Evolutionary conservation across 2,329 filamentous ascomycete genomes (phyloP), one percentile per base, ranked within the genome.

Genomic region (Amesomyces nigricolor): DNA sequence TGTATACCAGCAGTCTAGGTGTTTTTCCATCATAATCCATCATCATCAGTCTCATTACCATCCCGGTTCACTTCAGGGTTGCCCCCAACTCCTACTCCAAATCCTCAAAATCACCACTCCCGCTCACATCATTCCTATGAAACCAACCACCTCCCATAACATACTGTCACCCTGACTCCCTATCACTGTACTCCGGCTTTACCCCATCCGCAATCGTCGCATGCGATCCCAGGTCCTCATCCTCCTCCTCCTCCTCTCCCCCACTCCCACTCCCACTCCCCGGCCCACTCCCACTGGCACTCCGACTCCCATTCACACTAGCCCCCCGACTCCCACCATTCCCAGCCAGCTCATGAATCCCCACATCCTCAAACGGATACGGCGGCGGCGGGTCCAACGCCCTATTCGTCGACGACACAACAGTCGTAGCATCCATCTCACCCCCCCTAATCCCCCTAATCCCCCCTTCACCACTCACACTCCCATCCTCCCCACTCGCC

Each of bases 151-250:
- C 22, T 10, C 29, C 17, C 30, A 37, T 40, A 2, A 38, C 46
- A 2, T 16, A 10, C 35, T 8, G 7, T 35, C 45, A 37, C 38
- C 16, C 22, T 38, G 8, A 30, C 11, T 19, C 30, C 47, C 26
- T 42, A n/a, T 51, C 26, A 40, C 44, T 49, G 6, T 26, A 4
- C 38, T 30, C 54, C 7, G 57, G 54, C 9, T 29, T 35, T 8
- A 56, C 16, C 48, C 58, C 58, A 37, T 60, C 55, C 40, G 55
- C 55, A 8, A 59, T 52, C 9, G 57, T 59, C 2, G 54, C 46
- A 22, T 52, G 47, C 10, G 52, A 46, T 2, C 52, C 58, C 11
- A 57, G 6, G 6, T 26, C 37, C 26, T 35, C 51, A 30, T 57
- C 51, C 16, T 29, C 17, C 7, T 60, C 52, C 30, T 53, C 52